Base-by-base conservation (phyloP, 2,329 filamentous ascomycete species). In the Fusarium falciforme region DNA sequence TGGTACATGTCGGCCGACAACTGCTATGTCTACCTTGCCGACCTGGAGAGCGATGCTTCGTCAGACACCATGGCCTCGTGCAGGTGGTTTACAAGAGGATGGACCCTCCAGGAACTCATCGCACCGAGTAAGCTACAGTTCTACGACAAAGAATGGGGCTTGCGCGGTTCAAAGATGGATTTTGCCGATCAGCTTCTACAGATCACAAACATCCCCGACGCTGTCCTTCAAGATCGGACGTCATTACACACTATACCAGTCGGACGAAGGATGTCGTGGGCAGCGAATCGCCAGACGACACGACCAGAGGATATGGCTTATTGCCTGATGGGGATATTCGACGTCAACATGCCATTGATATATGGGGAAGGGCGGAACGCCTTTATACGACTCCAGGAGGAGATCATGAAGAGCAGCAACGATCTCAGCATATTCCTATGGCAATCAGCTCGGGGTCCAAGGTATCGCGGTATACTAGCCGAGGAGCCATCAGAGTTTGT, bases 1-100 rank as follows among this genome's bases (percentile, higher is more conserved):
- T 78, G 73, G 31, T 77, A 77, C 16, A 27, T 60, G 10, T 64
- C 67, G 17, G 67, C 74, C 1, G 49, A 35, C 0, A 12, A 61
- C 0, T 76, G 69, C 12, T 76, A 74, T 16, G 67, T 42, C 17
- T 75, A 75, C 20, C 62, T 76, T 7, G 55, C 42, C 4, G 71
- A 74, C 2, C 22, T 74, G 3, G 29, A 35, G 17, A 20, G 49
- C 16, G 27, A 31, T 10, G 17, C 27, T 54, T 16, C 27, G 8
- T n/a, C 20, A 0, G 3, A 1, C 1, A 14, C 27, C 0, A 35
- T 54, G 6, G 20, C 68, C 9, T 11, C 31, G 0, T 70, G 70
- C 3, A 35, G 70, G 2, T 68, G 5, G 79, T 74, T 72, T 2
- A 68, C 54, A 0, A 64, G 71, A 25, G 72, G 68, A 0, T 74